Evolutionary conservation across 2,329 filamentous ascomycete genomes (phyloP).

Genomic region (Blumeriella jaapii): DNA sequence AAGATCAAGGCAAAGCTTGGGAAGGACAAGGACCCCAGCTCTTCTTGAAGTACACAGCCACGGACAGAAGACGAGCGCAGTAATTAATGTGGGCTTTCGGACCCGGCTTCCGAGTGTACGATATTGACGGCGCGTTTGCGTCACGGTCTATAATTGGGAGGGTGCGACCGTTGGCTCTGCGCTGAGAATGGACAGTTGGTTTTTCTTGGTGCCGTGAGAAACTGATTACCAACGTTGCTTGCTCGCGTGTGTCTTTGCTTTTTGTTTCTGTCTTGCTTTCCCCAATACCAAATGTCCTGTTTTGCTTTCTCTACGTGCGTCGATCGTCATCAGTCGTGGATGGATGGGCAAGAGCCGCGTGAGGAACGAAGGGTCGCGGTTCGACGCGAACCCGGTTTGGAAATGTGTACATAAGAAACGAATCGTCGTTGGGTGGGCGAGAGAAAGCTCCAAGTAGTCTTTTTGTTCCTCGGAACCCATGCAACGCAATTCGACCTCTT

Average conservation of each 20-base stretch:
- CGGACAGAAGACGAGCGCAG: constrained; percentile 4
- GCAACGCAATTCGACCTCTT: too few species aligned
- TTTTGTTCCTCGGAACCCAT: too few species aligned
- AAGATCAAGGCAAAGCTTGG: constrained; percentile 42
- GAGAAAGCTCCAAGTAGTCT: too few species aligned
- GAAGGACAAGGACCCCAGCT: constrained; percentile 25
- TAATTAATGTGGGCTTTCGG: constrained; percentile 9
- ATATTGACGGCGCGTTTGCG: constrained; percentile 15
- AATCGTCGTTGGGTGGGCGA: constrained; percentile 1
- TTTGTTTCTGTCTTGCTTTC: constrained; percentile 3
- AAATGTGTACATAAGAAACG: not conserved
- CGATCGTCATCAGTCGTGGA: not conserved
- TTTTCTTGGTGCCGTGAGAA: constrained; percentile 11
- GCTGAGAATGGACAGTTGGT: not conserved
- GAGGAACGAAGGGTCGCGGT: not conserved
- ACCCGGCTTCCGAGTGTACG: constrained; percentile 16
- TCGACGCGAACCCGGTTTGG: not conserved
- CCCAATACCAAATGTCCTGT: constrained; percentile 11
- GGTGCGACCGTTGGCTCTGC: too few species aligned
- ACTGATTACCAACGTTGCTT: constrained; percentile 3
- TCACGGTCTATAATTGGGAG: constrained; percentile 7
- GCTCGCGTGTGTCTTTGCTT: constrained; percentile 3
- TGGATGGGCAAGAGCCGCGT: not conserved
- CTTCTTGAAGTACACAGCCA: not conserved
- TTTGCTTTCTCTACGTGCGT: constrained; percentile 1